Evolutionary conservation across 805 yeast genomes (phyloP).

Genomic region (Pichia paraexigua): DNA sequence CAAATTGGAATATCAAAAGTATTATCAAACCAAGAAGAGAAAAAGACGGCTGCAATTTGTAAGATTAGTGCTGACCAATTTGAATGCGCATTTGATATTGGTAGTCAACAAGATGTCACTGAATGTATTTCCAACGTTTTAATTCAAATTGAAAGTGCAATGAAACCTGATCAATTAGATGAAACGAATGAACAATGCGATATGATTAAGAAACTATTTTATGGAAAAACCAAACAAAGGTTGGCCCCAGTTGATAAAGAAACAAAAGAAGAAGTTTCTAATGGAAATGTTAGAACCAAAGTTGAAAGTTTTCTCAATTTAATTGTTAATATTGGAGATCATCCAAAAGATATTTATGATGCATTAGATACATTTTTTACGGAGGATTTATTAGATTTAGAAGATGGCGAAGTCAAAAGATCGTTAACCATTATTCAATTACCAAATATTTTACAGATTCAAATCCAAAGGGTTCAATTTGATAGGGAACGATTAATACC

Average conservation of each 20-base stretch:
- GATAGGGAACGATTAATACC: constrained; percentile 68
- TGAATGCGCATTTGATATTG: constrained; percentile 68
- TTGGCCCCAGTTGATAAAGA: constrained; percentile 42
- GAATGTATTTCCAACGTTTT: constrained; percentile 94
- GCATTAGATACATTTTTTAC: constrained; percentile 80
- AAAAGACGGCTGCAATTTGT: constrained; percentile 23
- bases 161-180: constrained; percentile 58
- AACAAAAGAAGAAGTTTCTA: constrained; percentile 24
- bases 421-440: constrained; percentile 60
- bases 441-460: constrained; percentile 83
- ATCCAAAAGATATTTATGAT: constrained; percentile 83
- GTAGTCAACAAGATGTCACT: constrained; percentile 95
- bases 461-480: constrained; percentile 88
- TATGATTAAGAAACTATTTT: constrained; percentile 69
- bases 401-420: constrained; percentile 67
- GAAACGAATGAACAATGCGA: constrained; percentile 78
- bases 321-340: constrained; percentile 79
- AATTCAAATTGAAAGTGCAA: constrained; percentile 83
- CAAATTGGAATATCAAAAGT: background rate
- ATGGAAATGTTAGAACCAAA: constrained; percentile 36
- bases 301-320: constrained; percentile 74
- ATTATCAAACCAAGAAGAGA: background rate
- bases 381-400: constrained; percentile 61
- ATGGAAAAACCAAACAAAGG: constrained; percentile 77
- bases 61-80: constrained; percentile 52